phyloP scores from a whole-genome alignment of 345 rosid species.

The Citrus unshiu region DNA sequence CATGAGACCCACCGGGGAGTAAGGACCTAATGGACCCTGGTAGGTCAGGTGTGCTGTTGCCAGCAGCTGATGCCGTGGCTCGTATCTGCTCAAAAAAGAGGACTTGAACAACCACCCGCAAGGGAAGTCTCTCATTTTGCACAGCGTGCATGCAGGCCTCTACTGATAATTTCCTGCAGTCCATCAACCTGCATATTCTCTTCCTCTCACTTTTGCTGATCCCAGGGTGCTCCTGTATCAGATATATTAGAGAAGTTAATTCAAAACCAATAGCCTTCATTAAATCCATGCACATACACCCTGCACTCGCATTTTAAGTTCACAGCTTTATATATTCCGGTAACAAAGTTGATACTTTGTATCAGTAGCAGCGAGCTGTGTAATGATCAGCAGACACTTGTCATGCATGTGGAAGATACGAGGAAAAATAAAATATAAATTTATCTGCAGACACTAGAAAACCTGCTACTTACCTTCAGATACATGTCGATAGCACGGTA shows the following conservation, averaged over 20 bases:
- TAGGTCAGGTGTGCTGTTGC: constrained; percentile 58
- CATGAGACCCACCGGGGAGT: constrained; percentile 60
- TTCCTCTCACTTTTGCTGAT: constrained; percentile 66
- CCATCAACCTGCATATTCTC: constrained; percentile 63
- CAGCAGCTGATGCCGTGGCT: constrained; percentile 42
- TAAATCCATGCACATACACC: neutral
- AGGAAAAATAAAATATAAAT: neutral
- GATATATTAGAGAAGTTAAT: neutral
- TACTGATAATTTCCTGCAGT: constrained; percentile 73
- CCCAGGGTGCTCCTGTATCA: constrained; percentile 57
- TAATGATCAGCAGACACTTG: neutral
- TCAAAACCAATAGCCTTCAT: neutral
- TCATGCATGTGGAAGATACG: neutral
- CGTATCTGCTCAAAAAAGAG: constrained; percentile 85
- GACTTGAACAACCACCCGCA: constrained; percentile 79
- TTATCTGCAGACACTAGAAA: neutral
- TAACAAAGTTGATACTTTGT: neutral
- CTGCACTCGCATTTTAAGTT: neutral
- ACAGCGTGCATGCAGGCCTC: constrained; percentile 82
- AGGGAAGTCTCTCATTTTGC: constrained; percentile 83
- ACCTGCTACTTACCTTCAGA: constrained; percentile 46
- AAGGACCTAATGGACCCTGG: constrained; percentile 44
- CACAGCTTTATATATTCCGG: neutral
- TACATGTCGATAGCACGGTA: constrained; percentile 77
- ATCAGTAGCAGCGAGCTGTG: neutral